Base-by-base conservation (phyloP, 148 eudicot genomes). In the Heliosperma pusillum region DNA sequence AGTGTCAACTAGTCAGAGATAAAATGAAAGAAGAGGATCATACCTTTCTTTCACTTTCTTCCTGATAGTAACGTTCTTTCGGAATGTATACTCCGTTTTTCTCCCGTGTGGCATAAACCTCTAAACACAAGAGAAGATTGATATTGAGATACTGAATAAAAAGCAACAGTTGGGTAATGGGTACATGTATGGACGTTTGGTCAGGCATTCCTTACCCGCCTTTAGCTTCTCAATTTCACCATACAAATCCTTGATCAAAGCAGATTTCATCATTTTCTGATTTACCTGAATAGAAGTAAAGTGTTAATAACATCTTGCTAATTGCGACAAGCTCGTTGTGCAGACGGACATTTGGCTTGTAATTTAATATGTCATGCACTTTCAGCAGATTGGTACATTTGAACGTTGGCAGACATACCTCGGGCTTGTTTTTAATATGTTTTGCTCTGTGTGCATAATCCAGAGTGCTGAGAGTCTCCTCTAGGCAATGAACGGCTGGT, bases 391-490 rank as follows among this genome's bases (percentile, higher is more conserved):
- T 20, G 27, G 55, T 25, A 24, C 17, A 69, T 45, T 22, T 24
- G 17, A 68, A 64, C 30, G 24, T 40, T 19, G 15, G 11, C 26
- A 17, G 53, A 79, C 81, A 36, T 70, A 92, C 98, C 96, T 93
- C 98, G 45, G 98, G 98, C 81, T 89, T 93, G 78, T 93, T 93
- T 76, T 76, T 90, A 26, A 93, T 93, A 77, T 91, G 84, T 70
- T 93, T 93, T 42, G 98, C 98, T 77, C 98, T 85, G 70, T 93
- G 98, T 44, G 98, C 98, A 83, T 93, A 93, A 77, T 93, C 98
- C 71, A 93, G 73, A 24, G 98, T 93, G 78, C 98, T 93, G 73
- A 93, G 82, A 27, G 98, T 93, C 85, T 91, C 98, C 84, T 91
- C 96, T 19, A 93, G 84, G 81, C 98, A 93, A 72, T 93, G 98